Evolutionary conservation across 257 asterid species (phyloP).

Genomic region (Solanum gracilifrons): DNA sequence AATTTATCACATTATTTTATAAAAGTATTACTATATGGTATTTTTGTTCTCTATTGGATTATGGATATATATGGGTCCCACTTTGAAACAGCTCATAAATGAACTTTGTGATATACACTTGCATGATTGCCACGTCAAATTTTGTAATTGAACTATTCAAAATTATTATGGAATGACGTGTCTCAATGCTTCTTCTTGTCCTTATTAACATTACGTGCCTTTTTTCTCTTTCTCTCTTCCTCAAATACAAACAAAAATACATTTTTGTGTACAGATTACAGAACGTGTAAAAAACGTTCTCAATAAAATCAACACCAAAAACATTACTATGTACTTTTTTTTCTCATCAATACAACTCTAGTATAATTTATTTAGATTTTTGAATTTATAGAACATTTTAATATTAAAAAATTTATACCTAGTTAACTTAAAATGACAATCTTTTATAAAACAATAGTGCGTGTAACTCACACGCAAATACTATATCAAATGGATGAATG

Average conservation of each 20-base stretch:
- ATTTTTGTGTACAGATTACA: too few species aligned
- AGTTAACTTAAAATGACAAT: neutral
- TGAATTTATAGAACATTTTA: neutral
- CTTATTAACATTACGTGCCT: neutral
- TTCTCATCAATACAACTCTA: neutral
- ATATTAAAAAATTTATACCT: neutral
- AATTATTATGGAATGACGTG: conserved; percentile 4
- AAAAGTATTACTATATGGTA: too few species aligned
- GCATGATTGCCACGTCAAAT: conserved; percentile 29
- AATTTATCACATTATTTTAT: neutral
- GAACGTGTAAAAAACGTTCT: neutral
- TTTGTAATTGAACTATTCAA: neutral
- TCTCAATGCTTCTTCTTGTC: neutral
- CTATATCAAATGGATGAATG: neutral
- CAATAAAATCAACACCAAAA: neutral
- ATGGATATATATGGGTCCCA: neutral
- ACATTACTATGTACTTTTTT: neutral
- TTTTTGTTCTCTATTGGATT: neutral
- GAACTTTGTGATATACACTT: neutral
- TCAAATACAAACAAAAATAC: neutral
- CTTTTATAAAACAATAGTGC: neutral
- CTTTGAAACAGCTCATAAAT: neutral
- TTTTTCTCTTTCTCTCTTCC: neutral
- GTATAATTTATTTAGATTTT: neutral
- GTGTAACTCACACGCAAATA: neutral